A percentile compares a stretch with the other conserved stretches of the same genome.
Evolutionary conservation across 208 protist species (phyloP).

Genomic region (Wallacemonas rigidus): DNA sequence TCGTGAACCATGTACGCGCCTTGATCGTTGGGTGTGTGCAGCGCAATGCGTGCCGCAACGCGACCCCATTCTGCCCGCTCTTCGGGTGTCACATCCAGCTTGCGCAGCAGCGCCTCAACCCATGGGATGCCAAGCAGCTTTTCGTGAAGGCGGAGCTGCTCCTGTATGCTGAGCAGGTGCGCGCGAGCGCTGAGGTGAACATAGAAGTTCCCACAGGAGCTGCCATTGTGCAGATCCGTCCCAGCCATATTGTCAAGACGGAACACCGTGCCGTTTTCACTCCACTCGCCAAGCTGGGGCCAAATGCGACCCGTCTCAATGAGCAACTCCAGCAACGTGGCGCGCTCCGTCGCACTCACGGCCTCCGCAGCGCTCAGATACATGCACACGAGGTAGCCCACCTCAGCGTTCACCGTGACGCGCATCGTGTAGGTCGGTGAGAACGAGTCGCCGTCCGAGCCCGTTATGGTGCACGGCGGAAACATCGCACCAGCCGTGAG

Average conservation of each 20-base stretch:
- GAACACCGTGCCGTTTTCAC: conserved; percentile 72
- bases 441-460: conserved; percentile 47
- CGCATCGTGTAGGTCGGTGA: conserved; percentile 61
- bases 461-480: conserved; percentile 77
- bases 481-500: conserved; percentile 78
- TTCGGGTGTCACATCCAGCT: conserved; percentile 61
- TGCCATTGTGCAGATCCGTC: conserved; percentile 83
- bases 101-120: conserved; percentile 46
- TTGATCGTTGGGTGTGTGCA: conserved; percentile 63
- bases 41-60: conserved; percentile 53
- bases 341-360: conserved; percentile 54
- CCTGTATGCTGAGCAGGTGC: conserved; percentile 63
- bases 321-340: conserved; percentile 83
- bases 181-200: conserved; percentile 85
- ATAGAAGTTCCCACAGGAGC: conserved; percentile 87
- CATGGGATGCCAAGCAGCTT: conserved; percentile 46
- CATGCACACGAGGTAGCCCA: conserved; percentile 76
- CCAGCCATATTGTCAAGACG: conserved; percentile 85
- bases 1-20: conserved; percentile 89
- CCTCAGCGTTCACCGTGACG: conserved; percentile 84
- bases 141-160: conserved; percentile 53
- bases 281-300: conserved; percentile 85
- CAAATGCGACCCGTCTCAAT: conserved; percentile 88
- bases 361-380: conserved; percentile 64
- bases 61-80: conserved; percentile 65